phyloP scores from a whole-genome alignment of 805 yeast genomes.

The Saccharomycopsis fodiens region DNA sequence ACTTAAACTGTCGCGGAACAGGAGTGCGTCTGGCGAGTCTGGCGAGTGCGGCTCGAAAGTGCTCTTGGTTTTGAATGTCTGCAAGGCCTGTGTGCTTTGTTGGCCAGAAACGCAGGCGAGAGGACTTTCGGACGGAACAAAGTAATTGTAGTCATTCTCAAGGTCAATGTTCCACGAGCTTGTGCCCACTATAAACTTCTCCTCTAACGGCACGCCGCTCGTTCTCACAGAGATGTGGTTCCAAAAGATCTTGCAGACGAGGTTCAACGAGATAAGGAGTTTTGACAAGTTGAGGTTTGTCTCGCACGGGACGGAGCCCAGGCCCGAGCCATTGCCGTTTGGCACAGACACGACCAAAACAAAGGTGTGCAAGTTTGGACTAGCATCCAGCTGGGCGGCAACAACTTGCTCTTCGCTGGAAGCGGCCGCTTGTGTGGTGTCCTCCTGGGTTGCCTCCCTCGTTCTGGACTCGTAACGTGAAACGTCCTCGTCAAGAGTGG shows the following conservation, averaged over 20 bases:
- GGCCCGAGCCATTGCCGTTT: not conserved
- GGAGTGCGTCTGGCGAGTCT: not conserved
- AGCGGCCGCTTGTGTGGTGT: too few species aligned
- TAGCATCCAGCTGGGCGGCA: not conserved
- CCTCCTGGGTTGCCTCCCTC: not conserved
- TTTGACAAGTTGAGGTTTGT: conserved; percentile 14
- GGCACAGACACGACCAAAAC: conserved; percentile 18
- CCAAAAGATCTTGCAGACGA: conserved; percentile 17
- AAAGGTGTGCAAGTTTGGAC: conserved; percentile 18
- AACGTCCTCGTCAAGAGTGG: conserved; percentile 8
- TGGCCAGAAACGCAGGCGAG: not conserved
- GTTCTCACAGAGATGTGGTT: not conserved
- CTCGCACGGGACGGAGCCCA: not conserved
- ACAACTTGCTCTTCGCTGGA: not conserved
- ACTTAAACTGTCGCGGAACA: not conserved
- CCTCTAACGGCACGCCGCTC: not conserved
- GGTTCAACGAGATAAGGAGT: conserved; percentile 4
- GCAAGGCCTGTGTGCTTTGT: conserved; percentile 3
- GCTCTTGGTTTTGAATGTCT: conserved; percentile 8
- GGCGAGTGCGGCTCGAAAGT: conserved; percentile 3
- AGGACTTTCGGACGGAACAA: conserved; percentile 10
- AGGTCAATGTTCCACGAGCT: conserved; percentile 7
- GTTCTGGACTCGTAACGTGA: conserved; percentile 6
- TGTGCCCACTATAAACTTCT: conserved; percentile 14
- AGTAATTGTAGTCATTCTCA: conserved; percentile 18